These are phyloP conservation scores for Aegilops speltoides DNA, from an alignment of 176 grass and related monocot genomes.

Conservation along the genomic window DNA sequence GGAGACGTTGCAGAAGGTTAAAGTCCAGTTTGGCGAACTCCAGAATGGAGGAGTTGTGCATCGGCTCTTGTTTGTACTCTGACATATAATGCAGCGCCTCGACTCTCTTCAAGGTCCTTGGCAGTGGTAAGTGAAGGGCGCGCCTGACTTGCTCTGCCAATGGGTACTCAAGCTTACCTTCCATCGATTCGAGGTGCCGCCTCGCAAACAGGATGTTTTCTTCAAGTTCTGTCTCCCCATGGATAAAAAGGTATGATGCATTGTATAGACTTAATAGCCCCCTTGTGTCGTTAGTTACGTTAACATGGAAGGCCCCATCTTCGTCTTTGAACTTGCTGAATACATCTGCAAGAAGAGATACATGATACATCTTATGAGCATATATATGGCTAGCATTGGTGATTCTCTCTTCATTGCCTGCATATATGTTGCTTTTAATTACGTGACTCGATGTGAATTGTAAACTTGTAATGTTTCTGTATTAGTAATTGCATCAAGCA, in stretches of 20 bases:
- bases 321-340: constrained; percentile 27
- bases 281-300: constrained; percentile 18
- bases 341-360: constrained; percentile 17
- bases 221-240: constrained; percentile 29
- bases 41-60: constrained; percentile 3
- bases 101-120: constrained; percentile 28
- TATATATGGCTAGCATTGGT: neutral
- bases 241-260: constrained; percentile 25
- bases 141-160: constrained; percentile 24
- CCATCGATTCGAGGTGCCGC: constrained; percentile 9
- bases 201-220: constrained; percentile 13
- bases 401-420: neutral
- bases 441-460: neutral
- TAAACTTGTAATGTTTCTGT: neutral
- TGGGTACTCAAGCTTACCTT: neutral
- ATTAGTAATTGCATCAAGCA: neutral
- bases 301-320: neutral
- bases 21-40: constrained; percentile 37
- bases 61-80: constrained; percentile 11
- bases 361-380: neutral
- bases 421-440: neutral
- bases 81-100: constrained; percentile 17
- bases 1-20: constrained; percentile 28
- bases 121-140: constrained; percentile 27
- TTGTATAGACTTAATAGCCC: constrained; percentile 41